Evolutionary conservation across 805 yeast genomes (phyloP).

Genomic region (Clavispora santaluciae): DNA sequence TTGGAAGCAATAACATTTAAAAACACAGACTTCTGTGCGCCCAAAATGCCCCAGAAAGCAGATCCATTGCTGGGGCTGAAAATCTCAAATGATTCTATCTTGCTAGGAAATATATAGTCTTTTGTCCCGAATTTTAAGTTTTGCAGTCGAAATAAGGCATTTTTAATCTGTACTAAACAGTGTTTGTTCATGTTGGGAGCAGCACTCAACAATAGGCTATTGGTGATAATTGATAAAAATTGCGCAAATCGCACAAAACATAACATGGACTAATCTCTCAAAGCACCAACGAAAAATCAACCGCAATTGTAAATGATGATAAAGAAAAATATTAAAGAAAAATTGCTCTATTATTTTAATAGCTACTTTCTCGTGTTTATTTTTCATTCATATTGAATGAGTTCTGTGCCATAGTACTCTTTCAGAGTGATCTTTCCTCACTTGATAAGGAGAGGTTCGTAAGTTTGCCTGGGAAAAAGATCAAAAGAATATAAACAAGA

Average conservation of each 20-base stretch:
- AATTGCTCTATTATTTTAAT: too few relatives aligned
- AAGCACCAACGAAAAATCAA: too few relatives aligned
- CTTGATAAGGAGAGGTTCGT: too few relatives aligned
- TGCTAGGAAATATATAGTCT: conserved; percentile 19
- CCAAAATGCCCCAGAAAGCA: conserved; percentile 30
- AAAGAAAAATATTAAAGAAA: neutral
- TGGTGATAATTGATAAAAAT: neutral
- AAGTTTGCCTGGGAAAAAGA: too few relatives aligned
- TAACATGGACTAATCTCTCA: too few relatives aligned
- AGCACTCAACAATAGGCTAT: too few relatives aligned
- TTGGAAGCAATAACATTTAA: conserved; percentile 55
- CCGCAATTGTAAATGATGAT: neutral
- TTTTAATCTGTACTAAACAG: conserved; percentile 18
- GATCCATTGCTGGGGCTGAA: conserved; percentile 10
- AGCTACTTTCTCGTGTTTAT: too few relatives aligned
- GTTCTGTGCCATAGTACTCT: too few relatives aligned
- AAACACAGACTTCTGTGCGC: conserved; percentile 48
- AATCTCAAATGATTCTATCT: conserved; percentile 24
- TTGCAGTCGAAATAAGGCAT: conserved; percentile 20
- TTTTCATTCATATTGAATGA: too few relatives aligned
- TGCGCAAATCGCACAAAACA: neutral
- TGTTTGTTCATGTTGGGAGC: neutral
- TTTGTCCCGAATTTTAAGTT: conserved; percentile 1
- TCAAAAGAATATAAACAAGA: neutral
- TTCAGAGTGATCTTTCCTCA: too few relatives aligned